A percentile compares a stretch with the other conserved stretches of the same genome.
Evolutionary conservation across 2,329 filamentous ascomycete genomes (phyloP).

Genomic region (Colletotrichum sp.): DNA sequence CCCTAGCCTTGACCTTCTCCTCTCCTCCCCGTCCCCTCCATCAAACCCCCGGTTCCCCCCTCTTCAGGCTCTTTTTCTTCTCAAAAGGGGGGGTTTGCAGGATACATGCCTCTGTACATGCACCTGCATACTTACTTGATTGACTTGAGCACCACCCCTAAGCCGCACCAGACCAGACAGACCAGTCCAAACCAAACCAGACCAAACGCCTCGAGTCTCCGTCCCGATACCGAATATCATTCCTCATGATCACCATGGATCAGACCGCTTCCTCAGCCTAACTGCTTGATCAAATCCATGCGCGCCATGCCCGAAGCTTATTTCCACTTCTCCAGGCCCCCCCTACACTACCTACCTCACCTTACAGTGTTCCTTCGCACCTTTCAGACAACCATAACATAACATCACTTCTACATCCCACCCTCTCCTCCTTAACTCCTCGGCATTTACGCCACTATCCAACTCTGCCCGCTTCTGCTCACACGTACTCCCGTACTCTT

Average conservation of each 20-base stretch:
- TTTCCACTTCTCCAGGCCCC: conserved; percentile 7
- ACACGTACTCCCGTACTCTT: not conserved
- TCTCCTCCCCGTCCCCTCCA: not conserved
- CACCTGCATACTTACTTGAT: not conserved
- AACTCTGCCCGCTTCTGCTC: not conserved
- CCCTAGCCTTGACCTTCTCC: not conserved
- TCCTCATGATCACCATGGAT: not conserved
- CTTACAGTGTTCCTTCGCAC: not conserved
- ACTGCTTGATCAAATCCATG: conserved; percentile 3
- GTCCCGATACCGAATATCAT: not conserved
- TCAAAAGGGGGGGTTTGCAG: not conserved
- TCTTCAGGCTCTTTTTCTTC: not conserved
- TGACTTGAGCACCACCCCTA: not conserved
- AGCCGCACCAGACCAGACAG: not conserved
- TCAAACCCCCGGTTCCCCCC: not conserved
- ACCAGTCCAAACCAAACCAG: not conserved
- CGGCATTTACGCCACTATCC: not conserved
- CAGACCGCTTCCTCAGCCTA: conserved; percentile 14
- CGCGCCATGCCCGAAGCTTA: conserved; percentile 18
- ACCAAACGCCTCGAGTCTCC: conserved; percentile 7
- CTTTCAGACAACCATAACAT: not conserved
- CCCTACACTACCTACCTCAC: not conserved
- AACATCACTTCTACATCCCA: conserved; percentile 12
- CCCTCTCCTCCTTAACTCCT: conserved; percentile 1
- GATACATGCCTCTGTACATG: not conserved